Base-by-base conservation (phyloP, 2,329 filamentous ascomycete genomes). In the Plectosphaerella cucumerina region DNA sequence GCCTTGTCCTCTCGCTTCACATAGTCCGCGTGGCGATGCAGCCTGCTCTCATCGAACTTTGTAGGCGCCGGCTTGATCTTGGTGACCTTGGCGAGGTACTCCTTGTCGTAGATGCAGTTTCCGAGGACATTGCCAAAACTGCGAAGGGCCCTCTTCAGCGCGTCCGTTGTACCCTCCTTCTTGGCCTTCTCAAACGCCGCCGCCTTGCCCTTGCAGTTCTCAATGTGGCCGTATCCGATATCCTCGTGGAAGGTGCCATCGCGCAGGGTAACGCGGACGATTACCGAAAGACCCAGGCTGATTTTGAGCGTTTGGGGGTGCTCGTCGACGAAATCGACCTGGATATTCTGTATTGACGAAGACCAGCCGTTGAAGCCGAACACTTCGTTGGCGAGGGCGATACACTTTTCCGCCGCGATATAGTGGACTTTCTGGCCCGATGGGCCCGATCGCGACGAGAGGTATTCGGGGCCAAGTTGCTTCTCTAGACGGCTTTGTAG, bases 281-380 rank as follows among this genome's bases (percentile, higher is more conserved):
- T 90, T 48, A 97, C 92, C 1, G 90, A 95, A 35, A 99, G 68
- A 0, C 94, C 94, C 34, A 97, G 76, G 56, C 82, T 91, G 60
- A 97, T 85, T 65, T 86, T 93, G 54, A 86, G 80, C 9, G 85
- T 91, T 60, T 86, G 81, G 15, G 85, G 80, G 61, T 87, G 85
- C 70, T 97, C 91, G 63, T 97, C 93, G 54, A 94, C 90, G 69
- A 95, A 97, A 69, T 99, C 94, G 53, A 97, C 89, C 65, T 96
- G 88, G 35, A 97, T 88, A 64, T 95, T 91, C 64, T 93, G 89
- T 53, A 99, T 94, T n/a, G 88, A 87, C 50, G 90, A 96, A 10
- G 90, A 96, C 94, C 94, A 99, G 61, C 92, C 92, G 70, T 97
- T 96, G 75, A 97, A 97, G 10, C 92, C 92, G 71, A 97, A 96